Evolutionary conservation across 768 basidiomycete species (phyloP).

Genomic region (Trametes sanguinea): DNA sequence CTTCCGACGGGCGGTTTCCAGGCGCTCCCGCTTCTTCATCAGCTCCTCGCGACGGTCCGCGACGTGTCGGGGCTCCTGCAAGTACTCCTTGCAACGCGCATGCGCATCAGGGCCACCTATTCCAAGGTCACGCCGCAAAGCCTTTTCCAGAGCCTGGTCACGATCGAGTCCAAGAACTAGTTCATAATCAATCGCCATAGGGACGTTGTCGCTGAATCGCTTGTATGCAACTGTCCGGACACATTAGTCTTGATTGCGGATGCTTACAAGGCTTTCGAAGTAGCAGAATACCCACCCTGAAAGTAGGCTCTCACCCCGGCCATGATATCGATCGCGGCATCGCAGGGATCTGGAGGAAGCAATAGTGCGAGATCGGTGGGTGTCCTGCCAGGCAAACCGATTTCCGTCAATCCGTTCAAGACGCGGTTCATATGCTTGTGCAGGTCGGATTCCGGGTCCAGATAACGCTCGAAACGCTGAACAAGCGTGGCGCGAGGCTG

Average conservation of each 20-base stretch:
- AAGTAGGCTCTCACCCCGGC: slow-evolving; percentile 73
- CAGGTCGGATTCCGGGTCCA: slow-evolving; percentile 5
- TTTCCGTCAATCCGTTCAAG: slow-evolving; percentile 30
- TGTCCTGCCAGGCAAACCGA: slow-evolving; percentile 41
- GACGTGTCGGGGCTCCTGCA: slow-evolving; percentile 51
- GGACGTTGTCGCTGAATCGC: slow-evolving; percentile 46
- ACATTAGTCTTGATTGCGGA: too few relatives aligned
- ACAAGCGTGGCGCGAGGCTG: slow-evolving; percentile 10
- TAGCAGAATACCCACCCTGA: slow-evolving; percentile 50
- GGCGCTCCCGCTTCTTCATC: slow-evolving; percentile 50
- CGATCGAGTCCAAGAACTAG: slow-evolving; percentile 54
- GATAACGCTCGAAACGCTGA: neutral
- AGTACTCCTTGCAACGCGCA: slow-evolving; percentile 49
- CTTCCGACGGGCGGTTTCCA: slow-evolving; percentile 49
- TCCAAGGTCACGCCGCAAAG: slow-evolving; percentile 50
- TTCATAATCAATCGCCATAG: slow-evolving; percentile 48
- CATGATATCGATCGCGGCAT: slow-evolving; percentile 65
- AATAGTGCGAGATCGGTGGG: slow-evolving; percentile 51
- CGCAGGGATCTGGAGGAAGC: slow-evolving; percentile 52
- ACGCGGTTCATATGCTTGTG: slow-evolving; percentile 36
- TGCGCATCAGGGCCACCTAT: slow-evolving; percentile 50
- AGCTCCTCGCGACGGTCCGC: slow-evolving; percentile 50
- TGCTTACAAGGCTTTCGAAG: neutral
- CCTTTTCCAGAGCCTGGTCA: slow-evolving; percentile 46
- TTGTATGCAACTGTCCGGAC: slow-evolving; percentile 42